Percentiles rank a stretch among this genome's conserved stretches.
phyloP scores from a whole-genome alignment of 129 eudicot species.

The Heracleum sosnowskyi region DNA sequence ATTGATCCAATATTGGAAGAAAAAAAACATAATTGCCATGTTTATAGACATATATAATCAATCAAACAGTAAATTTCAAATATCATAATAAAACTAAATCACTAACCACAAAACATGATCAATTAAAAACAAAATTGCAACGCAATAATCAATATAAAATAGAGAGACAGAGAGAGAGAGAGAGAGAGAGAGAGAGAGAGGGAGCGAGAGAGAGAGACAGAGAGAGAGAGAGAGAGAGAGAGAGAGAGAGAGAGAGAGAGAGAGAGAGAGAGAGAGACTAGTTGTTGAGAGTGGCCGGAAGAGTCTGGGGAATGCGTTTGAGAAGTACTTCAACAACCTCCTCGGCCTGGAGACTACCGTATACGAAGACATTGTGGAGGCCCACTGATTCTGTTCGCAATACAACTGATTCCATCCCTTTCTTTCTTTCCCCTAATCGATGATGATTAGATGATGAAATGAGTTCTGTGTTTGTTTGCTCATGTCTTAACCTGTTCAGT shows the following conservation, averaged over 20 bases:
- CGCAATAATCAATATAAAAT: neutral
- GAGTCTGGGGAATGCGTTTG: conserved; percentile 59
- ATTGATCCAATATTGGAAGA: too few species aligned
- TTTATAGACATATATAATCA: too few species aligned
- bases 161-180: neutral
- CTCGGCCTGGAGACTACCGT: conserved; percentile 82
- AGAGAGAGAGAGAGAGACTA: conserved; percentile 40
- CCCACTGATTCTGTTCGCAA: conserved; percentile 1
- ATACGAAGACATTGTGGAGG: conserved; percentile 58
- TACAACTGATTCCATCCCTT: conserved; percentile 1
- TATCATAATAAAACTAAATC: too few species aligned
- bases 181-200: conserved; percentile 24
- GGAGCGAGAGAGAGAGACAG: conserved; percentile 5
- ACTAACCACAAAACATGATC: too few species aligned
- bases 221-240: neutral
- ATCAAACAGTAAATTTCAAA: too few species aligned
- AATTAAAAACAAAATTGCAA: too few species aligned
- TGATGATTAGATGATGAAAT: too few species aligned
- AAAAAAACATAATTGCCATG: too few species aligned
- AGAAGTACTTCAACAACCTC: conserved; percentile 68
- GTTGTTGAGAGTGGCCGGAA: conserved; percentile 66
- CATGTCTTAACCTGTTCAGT: too few species aligned
- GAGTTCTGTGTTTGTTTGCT: too few species aligned
- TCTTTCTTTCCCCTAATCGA: too few species aligned
- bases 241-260: neutral